Evolutionary conservation across 2,329 filamentous ascomycete genomes (phyloP).

Genomic region (Plectosphaerella sp.): DNA sequence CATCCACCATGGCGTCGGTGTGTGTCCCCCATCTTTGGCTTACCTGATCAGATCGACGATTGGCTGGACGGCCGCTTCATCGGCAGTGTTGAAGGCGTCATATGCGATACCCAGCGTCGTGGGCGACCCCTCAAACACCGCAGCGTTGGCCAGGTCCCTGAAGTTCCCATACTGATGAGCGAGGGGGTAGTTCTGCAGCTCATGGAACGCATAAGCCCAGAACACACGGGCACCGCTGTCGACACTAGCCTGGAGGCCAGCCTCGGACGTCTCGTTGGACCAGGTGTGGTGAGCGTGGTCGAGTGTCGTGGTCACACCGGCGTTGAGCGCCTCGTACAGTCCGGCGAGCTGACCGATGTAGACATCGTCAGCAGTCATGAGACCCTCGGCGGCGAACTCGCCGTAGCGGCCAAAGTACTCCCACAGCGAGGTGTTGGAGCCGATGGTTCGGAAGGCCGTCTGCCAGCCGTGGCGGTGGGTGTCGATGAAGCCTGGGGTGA

Average conservation of each 20-base stretch:
- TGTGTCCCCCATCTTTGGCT: background rate
- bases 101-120: conserved; percentile 36
- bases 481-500: conserved; percentile 52
- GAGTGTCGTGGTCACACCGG: conserved; percentile 46
- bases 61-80: background rate
- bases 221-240: conserved; percentile 44
- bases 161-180: conserved; percentile 32
- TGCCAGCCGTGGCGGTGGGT: conserved; percentile 55
- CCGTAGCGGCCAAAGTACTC: conserved; percentile 41
- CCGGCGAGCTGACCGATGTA: conserved; percentile 42
- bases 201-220: conserved; percentile 38
- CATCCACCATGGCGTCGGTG: conserved; percentile 14
- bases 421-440: conserved; percentile 42
- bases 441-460: conserved; percentile 48
- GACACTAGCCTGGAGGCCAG: conserved; percentile 40
- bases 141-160: conserved; percentile 25
- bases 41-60: background rate
- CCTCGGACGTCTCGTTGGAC: conserved; percentile 33
- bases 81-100: conserved; percentile 22
- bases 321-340: conserved; percentile 45
- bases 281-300: conserved; percentile 49
- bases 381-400: conserved; percentile 21
- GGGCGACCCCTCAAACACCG: conserved; percentile 18
- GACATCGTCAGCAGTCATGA: conserved; percentile 37
- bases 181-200: conserved; percentile 25